Evolutionary conservation across 1,284 basidiomycete genomes (phyloP), one percentile per base, ranked within the genome.

Genomic region (Thelephora terrestris): DNA sequence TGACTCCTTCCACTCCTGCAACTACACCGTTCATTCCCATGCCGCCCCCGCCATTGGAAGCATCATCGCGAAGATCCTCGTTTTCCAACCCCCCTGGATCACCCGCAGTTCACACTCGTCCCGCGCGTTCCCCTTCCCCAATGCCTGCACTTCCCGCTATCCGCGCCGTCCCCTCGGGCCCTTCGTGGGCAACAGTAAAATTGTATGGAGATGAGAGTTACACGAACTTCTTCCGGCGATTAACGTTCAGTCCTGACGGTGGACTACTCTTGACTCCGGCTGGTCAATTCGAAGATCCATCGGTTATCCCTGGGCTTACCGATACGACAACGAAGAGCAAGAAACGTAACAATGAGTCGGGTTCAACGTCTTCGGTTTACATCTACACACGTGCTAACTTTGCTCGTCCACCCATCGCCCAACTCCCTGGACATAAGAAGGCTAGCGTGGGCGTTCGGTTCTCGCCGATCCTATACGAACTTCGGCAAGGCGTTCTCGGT

Each of bases 381-480:
- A 89, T 99, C 57, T 99, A 99, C 67, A 91, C 91, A 4, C 79
- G 95, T 29, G 91, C 89, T 18, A 97, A 95, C 65, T 88, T 99
- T 63, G 82, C 89, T 1, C 76, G 89, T 43, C 82, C 89, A 0
- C 95, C 96, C 0, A 83, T 99, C 49, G 95, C 93, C 2, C 91
- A 94, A 60, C 73, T 99, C 3, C 94, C 96, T 0, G 96, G 96
- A 0, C 91, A 98, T 70, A 93, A 93, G 69, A 95, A 95, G 53
- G 85, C 93, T 0, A 92, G 89, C 56, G 83, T 98, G 2, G 94
- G 90, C 0, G 91, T 99, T 43, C 76, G 85, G 45, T 99, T 99
- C 68, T 95, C 89, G 32, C 95, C 95, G 0, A 78, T 98, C 25
- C 67, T 99, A 32, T 98, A 95, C 61, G 90, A 95, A 58, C 71